phyloP scores from a whole-genome alignment of 139 green algal genomes.

The Mesotaenium endlicherianum region DNA sequence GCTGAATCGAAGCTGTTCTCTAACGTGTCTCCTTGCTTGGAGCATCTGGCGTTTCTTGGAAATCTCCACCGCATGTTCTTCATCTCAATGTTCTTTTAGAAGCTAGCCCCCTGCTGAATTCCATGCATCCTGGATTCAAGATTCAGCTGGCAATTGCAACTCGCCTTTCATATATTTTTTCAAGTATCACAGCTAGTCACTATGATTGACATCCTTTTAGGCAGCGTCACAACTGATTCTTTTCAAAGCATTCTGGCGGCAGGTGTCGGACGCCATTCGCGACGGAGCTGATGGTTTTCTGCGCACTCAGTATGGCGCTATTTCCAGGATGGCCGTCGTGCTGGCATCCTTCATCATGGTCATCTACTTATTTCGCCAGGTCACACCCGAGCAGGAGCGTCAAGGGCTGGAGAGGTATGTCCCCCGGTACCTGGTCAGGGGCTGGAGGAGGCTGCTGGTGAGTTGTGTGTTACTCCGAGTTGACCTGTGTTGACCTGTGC shows the following conservation, averaged over 20 bases:
- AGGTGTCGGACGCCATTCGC: slow-evolving; percentile 64
- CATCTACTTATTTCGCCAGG: slow-evolving; percentile 62
- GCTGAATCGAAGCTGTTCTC: not conserved
- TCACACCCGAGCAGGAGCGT: slow-evolving; percentile 62
- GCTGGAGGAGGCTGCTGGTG: too few relatives aligned
- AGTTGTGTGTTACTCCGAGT: too few relatives aligned
- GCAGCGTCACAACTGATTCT: too few relatives aligned
- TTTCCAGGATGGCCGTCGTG: slow-evolving; percentile 58
- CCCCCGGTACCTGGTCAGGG: too few relatives aligned
- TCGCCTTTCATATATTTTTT: too few relatives aligned
- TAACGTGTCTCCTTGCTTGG: not conserved
- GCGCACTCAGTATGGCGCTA: slow-evolving; percentile 64
- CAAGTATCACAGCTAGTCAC: too few relatives aligned
- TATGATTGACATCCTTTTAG: too few relatives aligned
- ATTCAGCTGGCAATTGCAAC: too few relatives aligned
- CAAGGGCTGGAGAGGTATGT: slow-evolving; percentile 54
- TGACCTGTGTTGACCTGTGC: too few relatives aligned
- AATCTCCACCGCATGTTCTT: not conserved
- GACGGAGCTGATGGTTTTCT: slow-evolving; percentile 71
- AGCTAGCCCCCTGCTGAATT: not conserved
- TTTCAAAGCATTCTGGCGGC: too few relatives aligned
- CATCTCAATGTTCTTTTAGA: not conserved
- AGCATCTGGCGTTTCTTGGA: not conserved
- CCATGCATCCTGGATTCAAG: too few relatives aligned
- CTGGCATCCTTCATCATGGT: slow-evolving; percentile 58